These are phyloP conservation scores for Phialophora verrucosa DNA, from an alignment of 2,329 filamentous ascomycete genomes.

Conservation along the genomic window DNA sequence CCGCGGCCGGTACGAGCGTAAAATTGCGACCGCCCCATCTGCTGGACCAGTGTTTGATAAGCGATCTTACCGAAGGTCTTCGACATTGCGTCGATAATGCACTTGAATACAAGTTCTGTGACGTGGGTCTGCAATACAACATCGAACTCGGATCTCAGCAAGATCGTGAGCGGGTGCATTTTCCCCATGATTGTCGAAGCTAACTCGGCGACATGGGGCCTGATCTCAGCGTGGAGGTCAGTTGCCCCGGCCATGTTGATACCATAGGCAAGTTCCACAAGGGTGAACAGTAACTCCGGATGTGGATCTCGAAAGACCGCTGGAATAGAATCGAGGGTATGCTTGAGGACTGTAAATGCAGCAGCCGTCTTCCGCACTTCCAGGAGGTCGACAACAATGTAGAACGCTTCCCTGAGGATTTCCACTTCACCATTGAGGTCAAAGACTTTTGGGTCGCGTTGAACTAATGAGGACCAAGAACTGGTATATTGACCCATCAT, in stretches of 20 bases:
- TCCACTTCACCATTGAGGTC: constrained; percentile 24
- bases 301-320: constrained; percentile 20
- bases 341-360: constrained; percentile 22
- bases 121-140: constrained; percentile 12
- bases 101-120: constrained; percentile 25
- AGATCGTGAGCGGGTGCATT: constrained; percentile 20
- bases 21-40: constrained; percentile 29
- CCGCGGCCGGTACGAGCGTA: constrained; percentile 20
- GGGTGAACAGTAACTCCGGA: constrained; percentile 26
- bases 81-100: constrained; percentile 26
- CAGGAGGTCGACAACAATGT: constrained; percentile 23
- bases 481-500: constrained; percentile 24
- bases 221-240: constrained; percentile 18
- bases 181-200: constrained; percentile 20
- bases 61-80: constrained; percentile 23
- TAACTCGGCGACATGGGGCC: constrained; percentile 25
- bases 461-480: constrained; percentile 21
- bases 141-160: constrained; percentile 24
- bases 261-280: constrained; percentile 26
- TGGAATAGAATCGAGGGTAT: constrained; percentile 24
- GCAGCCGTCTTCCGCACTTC: constrained; percentile 16
- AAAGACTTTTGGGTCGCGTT: constrained; percentile 13
- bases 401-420: constrained; percentile 27
- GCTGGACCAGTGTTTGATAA: constrained; percentile 27
- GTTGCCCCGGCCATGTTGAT: constrained; percentile 24